Evolutionary conservation across 2,329 filamentous ascomycete species (phyloP).

Genomic region (Purpureocillium lavendulum): DNA sequence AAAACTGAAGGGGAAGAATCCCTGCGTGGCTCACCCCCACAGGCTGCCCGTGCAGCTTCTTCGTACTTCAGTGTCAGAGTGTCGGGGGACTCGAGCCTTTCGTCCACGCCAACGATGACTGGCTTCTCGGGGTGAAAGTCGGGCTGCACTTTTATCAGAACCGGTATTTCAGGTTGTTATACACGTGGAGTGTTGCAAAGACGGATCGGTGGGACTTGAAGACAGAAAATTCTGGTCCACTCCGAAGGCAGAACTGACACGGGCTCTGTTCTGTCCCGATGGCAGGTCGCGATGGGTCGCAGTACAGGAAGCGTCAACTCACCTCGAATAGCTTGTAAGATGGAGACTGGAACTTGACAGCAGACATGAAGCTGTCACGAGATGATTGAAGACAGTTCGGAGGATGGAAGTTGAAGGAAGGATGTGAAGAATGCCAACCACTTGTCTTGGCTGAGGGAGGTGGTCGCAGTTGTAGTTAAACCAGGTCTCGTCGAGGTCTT

Average conservation of each 20-base stretch:
- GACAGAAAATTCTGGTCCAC: not conserved
- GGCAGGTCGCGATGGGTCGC: slow-evolving; percentile 18
- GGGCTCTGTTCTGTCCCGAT: not conserved
- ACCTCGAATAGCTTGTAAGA: slow-evolving; percentile 53
- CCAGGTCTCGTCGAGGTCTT: slow-evolving; percentile 29
- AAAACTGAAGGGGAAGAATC: slow-evolving; percentile 41
- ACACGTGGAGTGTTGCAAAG: too few relatives aligned
- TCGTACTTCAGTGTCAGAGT: slow-evolving; percentile 49
- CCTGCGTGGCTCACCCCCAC: slow-evolving; percentile 44
- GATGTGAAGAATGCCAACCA: slow-evolving; percentile 24
- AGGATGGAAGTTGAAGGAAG: slow-evolving; percentile 24
- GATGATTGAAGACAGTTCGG: slow-evolving; percentile 17
- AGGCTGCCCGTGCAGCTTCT: slow-evolving; percentile 43
- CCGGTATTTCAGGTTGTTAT: too few relatives aligned
- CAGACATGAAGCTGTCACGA: slow-evolving; percentile 47
- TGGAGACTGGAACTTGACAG: slow-evolving; percentile 45
- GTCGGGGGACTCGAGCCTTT: slow-evolving; percentile 48
- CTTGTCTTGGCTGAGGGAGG: slow-evolving; percentile 28
- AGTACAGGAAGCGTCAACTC: slow-evolving; percentile 30
- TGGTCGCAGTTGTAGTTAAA: slow-evolving; percentile 21
- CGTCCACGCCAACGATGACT: slow-evolving; percentile 46
- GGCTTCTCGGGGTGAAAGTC: slow-evolving; percentile 45
- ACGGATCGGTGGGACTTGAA: slow-evolving; percentile 13
- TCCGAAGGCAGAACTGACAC: not conserved
- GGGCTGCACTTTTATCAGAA: slow-evolving; percentile 27